A percentile compares a stretch with the other conserved stretches of the same genome.
Conservation (phyloP, 176 grass and related monocot species). For the Olyra latifolia region DNA sequence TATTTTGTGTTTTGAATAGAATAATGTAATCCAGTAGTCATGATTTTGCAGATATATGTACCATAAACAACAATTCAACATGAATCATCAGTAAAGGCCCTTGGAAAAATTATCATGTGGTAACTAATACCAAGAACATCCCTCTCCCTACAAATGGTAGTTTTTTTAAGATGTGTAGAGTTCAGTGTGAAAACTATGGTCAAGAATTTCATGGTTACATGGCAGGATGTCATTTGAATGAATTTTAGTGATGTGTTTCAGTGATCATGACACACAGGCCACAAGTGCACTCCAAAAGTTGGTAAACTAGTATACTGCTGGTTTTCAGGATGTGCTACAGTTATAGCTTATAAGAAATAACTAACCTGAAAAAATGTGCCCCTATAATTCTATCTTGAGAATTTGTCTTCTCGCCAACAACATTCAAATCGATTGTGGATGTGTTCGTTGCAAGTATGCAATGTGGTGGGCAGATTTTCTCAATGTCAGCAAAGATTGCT, state of each 20-base stretch:
- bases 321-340: conserved; percentile 1
- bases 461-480: conserved; percentile 73
- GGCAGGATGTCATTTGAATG: background rate
- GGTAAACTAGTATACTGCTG: background rate
- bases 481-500: conserved; percentile 95
- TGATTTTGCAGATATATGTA: background rate
- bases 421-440: conserved; percentile 92
- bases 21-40: background rate
- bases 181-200: background rate
- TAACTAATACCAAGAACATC: background rate
- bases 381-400: conserved; percentile 92
- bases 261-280: background rate
- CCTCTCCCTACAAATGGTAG: background rate
- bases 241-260: background rate
- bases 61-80: background rate
- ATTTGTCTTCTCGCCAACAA: conserved; percentile 80
- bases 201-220: conserved; percentile 2
- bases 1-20: background rate
- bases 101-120: background rate
- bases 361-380: conserved; percentile 98
- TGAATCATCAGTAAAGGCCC: background rate
- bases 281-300: conserved; percentile 6
- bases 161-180: background rate
- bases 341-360: conserved; percentile 8
- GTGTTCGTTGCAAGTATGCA: conserved; percentile 98